phyloP scores from a whole-genome alignment of 129 eudicot genomes.

The Flaveria brownii region DNA sequence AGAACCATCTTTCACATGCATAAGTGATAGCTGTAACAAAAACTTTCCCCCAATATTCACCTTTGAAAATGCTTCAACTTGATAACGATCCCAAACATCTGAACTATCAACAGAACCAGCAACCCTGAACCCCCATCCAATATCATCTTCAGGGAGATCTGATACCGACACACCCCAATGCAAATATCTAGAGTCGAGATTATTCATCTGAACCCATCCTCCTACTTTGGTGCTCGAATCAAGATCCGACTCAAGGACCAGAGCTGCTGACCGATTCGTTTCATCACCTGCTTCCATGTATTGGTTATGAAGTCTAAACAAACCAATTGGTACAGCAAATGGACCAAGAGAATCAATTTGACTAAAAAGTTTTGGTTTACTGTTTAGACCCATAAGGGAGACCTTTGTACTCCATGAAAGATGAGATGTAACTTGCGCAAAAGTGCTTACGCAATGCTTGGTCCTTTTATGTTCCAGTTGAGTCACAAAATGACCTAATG shows the following conservation, averaged over 20 bases:
- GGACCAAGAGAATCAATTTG: constrained; percentile 53
- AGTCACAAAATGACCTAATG: constrained; percentile 69
- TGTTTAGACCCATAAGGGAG: constrained; percentile 61
- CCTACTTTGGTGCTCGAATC: constrained; percentile 66
- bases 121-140: constrained; percentile 85
- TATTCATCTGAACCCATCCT: constrained; percentile 77
- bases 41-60: constrained; percentile 55
- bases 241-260: constrained; percentile 66
- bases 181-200: constrained; percentile 38
- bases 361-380: constrained; percentile 39
- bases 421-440: constrained; percentile 67
- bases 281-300: constrained; percentile 29
- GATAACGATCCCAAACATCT: constrained; percentile 56
- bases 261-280: constrained; percentile 52
- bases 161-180: constrained; percentile 69
- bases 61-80: constrained; percentile 66
- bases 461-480: constrained; percentile 34
- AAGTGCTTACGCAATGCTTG: constrained; percentile 61
- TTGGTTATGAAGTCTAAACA: constrained; percentile 32
- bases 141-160: constrained; percentile 83
- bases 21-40: constrained; percentile 61
- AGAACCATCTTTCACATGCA: constrained; percentile 61
- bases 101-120: constrained; percentile 58
- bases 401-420: constrained; percentile 59
- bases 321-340: constrained; percentile 50